Conservation (phyloP, 768 basidiomycete species). For the Tricholomella constricta region DNA sequence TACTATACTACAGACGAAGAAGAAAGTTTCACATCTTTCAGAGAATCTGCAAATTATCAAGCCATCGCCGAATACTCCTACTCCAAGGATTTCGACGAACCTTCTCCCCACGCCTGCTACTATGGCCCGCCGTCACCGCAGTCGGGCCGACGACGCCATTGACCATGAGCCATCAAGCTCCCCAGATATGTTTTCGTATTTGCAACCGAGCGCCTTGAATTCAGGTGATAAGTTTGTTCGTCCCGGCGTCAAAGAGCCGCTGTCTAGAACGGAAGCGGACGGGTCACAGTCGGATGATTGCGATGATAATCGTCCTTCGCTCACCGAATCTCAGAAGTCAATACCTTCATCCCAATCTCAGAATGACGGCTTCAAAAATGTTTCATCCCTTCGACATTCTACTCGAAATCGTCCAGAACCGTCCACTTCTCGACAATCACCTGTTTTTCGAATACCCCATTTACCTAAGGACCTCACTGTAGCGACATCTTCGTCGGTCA, state of each 20-base stretch:
- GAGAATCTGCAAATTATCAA: neutral
- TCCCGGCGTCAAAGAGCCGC: neutral
- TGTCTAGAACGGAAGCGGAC: neutral
- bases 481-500: neutral
- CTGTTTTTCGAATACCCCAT: constrained; percentile 2
- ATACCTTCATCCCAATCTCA: constrained; percentile 43
- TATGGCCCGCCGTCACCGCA: constrained; percentile 4
- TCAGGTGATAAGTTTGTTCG: neutral
- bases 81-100: neutral
- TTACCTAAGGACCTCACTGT: neutral
- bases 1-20: neutral
- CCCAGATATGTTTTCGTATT: neutral
- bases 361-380: constrained; percentile 13
- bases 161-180: neutral
- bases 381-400: neutral
- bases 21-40: neutral
- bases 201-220: neutral
- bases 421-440: neutral
- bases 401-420: neutral
- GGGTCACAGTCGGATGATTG: neutral
- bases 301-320: neutral
- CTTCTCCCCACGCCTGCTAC: constrained; percentile 10
- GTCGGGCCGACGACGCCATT: no score
- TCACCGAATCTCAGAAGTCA: constrained; percentile 5
- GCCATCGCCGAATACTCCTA: neutral